phyloP scores from a whole-genome alignment of 176 grass and related monocot species.

The Rhipidocladum racemiflorum region DNA sequence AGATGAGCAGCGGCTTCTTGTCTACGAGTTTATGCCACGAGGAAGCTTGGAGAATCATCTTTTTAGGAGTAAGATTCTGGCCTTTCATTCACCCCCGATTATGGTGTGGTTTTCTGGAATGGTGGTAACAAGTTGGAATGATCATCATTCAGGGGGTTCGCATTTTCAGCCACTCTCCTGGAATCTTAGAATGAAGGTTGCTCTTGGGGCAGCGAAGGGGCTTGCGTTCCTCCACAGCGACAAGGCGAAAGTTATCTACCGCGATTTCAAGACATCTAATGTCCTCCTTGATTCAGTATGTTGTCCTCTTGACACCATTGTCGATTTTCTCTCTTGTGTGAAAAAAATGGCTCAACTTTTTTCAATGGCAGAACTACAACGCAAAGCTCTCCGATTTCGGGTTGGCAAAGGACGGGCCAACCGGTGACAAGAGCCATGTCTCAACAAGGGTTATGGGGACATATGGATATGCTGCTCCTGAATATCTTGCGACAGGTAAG shows the following conservation, averaged over 20 bases:
- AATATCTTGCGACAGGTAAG: constrained; percentile 79
- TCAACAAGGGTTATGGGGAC: constrained; percentile 93
- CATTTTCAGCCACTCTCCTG: constrained; percentile 82
- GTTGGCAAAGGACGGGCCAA: constrained; percentile 82
- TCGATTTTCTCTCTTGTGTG: neutral
- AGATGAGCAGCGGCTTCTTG: constrained; percentile 80
- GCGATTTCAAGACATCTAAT: constrained; percentile 86
- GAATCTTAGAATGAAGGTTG: constrained; percentile 80
- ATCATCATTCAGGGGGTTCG: constrained; percentile 40
- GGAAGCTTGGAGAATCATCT: constrained; percentile 94
- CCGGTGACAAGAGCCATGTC: constrained; percentile 80
- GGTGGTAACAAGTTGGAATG: constrained; percentile 13
- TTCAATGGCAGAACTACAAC: constrained; percentile 51
- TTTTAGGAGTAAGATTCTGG: constrained; percentile 58
- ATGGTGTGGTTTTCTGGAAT: neutral
- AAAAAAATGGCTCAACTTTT: neutral
- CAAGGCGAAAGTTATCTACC: constrained; percentile 82
- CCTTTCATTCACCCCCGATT: neutral
- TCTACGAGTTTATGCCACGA: constrained; percentile 83
- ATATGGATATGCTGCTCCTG: constrained; percentile 77
- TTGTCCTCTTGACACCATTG: neutral
- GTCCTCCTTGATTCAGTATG: constrained; percentile 74
- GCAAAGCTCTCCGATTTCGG: constrained; percentile 86
- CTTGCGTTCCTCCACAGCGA: constrained; percentile 86
- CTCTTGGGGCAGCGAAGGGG: constrained; percentile 79